phyloP scores from a whole-genome alignment of 148 eudicot genomes.

The Rheum nobile region DNA sequence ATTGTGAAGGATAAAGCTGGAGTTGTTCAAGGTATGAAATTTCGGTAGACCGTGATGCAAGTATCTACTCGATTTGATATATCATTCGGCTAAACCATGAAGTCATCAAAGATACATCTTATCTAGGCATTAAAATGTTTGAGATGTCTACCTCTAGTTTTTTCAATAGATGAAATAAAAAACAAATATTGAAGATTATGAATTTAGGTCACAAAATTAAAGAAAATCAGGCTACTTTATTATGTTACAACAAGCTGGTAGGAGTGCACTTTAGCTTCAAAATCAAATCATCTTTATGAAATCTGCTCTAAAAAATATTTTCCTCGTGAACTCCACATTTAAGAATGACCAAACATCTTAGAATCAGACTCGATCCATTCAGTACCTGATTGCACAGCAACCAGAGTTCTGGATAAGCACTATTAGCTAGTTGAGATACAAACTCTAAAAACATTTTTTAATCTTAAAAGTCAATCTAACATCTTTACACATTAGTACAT shows the following conservation, averaged over 20 bases:
- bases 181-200: not conserved
- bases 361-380: no score
- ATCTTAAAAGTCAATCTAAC: no score
- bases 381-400: not conserved
- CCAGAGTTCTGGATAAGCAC: not conserved
- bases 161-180: no score
- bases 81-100: not conserved
- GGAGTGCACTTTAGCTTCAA: not conserved
- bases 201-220: not conserved
- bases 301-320: no score
- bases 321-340: no score
- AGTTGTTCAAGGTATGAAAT: constrained; percentile 23
- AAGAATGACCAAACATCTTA: no score
- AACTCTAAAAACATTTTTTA: no score
- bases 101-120: not conserved
- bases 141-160: not conserved
- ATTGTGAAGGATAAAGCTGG: constrained; percentile 41
- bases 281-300: not conserved
- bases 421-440: no score
- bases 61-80: not conserved
- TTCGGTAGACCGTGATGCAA: not conserved
- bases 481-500: no score
- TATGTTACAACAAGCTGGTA: not conserved
- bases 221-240: not conserved
- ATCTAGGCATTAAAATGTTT: not conserved